Percentiles rank a stretch among this genome's conserved stretches.
Evolutionary conservation across 768 basidiomycete species (phyloP).

Genomic region (Trametes cingulata): DNA sequence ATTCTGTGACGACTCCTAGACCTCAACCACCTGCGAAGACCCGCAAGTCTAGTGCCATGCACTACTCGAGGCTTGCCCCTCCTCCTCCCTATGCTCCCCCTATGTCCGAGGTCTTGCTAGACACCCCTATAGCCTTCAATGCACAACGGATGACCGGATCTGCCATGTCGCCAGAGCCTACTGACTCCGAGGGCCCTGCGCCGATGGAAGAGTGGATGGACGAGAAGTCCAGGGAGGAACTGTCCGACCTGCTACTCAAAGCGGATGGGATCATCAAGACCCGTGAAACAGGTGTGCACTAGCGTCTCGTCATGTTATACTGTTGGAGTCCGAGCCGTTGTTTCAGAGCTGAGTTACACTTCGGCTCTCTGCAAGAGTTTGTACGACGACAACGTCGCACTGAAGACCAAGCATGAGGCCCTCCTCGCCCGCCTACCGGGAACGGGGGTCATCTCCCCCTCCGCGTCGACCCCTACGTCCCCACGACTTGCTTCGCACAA

Average conservation of each 20-base stretch:
- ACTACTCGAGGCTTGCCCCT: slow-evolving; percentile 34
- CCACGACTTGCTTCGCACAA: slow-evolving; percentile 13
- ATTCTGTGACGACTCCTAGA: slow-evolving; percentile 39
- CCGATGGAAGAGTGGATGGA: slow-evolving; percentile 51
- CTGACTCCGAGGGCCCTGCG: slow-evolving; percentile 21
- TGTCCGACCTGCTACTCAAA: slow-evolving; percentile 66
- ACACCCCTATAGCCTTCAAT: slow-evolving; percentile 41
- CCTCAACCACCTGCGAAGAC: slow-evolving; percentile 72
- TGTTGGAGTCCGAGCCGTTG: neutral
- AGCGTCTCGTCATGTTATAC: neutral
- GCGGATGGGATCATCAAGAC: slow-evolving; percentile 77
- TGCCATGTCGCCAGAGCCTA: slow-evolving; percentile 24
- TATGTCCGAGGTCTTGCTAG: slow-evolving; percentile 35
- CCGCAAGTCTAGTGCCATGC: slow-evolving; percentile 47
- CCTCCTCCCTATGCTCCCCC: slow-evolving; percentile 61
- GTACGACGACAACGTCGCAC: slow-evolving; percentile 64
- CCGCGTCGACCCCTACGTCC: slow-evolving; percentile 27
- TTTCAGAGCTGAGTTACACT: slow-evolving; percentile 63
- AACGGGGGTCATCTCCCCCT: slow-evolving; percentile 24
- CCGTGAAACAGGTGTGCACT: slow-evolving; percentile 66
- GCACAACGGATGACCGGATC: slow-evolving; percentile 33
- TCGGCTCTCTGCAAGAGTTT: slow-evolving; percentile 69
- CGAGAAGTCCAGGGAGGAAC: slow-evolving; percentile 72
- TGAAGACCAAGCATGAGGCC: slow-evolving; percentile 73
- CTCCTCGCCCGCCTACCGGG: slow-evolving; percentile 61